These are phyloP conservation scores for Coemansia sp. DNA, from an alignment of 192 early-diverging fungal species.

Conservation along the genomic window DNA sequence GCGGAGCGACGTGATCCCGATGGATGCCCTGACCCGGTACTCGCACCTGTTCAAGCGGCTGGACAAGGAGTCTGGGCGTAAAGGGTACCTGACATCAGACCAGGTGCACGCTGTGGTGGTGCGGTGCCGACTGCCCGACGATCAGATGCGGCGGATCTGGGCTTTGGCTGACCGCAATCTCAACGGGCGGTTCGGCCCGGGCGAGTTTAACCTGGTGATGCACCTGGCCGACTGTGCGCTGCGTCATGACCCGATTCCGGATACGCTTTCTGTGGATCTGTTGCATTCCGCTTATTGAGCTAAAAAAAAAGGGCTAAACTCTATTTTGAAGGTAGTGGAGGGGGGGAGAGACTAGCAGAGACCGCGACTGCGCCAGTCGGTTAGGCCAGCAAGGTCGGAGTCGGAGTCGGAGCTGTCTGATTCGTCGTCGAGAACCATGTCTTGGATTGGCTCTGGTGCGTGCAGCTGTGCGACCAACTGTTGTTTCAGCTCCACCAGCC, in stretches of 20 bases:
- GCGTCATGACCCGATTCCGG: constrained; percentile 33
- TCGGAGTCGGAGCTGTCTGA: background rate
- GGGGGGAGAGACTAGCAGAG: background rate
- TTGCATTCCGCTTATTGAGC: constrained; percentile 30
- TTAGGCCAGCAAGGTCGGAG: background rate
- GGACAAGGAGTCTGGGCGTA: constrained; percentile 26
- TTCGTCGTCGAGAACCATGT: background rate
- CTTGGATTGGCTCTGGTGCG: background rate
- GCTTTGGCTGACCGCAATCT: constrained; percentile 37
- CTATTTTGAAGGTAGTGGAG: background rate
- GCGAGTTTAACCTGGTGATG: constrained; percentile 49
- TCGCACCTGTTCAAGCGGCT: constrained; percentile 30
- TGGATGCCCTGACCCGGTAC: constrained; percentile 28
- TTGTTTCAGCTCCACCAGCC: too few species aligned
- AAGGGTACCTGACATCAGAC: constrained; percentile 22
- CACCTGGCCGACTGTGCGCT: constrained; percentile 36
- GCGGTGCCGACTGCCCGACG: constrained; percentile 30
- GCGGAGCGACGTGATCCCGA: constrained; percentile 1
- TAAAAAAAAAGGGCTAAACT: background rate
- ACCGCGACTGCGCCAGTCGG: constrained; percentile 9
- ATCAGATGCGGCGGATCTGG: constrained; percentile 37
- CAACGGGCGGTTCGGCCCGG: constrained; percentile 38
- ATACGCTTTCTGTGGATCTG: constrained; percentile 32
- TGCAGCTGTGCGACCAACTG: too few species aligned
- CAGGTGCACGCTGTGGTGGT: constrained; percentile 30